Percentiles rank a stretch among this genome's conserved stretches.
Conservation (phyloP, 2,329 filamentous ascomycete species). For the Alternaria triticimaculans region DNA sequence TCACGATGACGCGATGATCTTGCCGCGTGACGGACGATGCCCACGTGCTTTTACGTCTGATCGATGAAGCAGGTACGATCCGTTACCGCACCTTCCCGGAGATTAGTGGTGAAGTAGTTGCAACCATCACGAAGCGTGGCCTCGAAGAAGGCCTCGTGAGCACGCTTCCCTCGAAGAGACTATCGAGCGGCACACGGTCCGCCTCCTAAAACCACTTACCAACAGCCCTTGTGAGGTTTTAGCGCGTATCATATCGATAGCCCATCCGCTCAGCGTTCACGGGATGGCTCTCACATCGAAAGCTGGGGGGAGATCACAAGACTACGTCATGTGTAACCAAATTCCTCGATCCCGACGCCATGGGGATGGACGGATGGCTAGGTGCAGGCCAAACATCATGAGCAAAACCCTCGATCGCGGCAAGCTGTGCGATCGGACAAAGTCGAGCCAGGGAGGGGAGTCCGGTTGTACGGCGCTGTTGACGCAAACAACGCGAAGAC, state of each 20-base stretch:
- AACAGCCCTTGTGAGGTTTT: background rate
- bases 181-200: constrained; percentile 4
- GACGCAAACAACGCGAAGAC: background rate
- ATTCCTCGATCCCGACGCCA: background rate
- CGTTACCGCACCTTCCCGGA: background rate
- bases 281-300: background rate
- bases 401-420: constrained; percentile 1
- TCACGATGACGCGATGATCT: background rate
- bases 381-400: constrained; percentile 2
- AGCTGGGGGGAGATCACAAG: background rate
- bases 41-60: background rate
- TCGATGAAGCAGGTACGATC: background rate
- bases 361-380: background rate
- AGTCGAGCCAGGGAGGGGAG: background rate
- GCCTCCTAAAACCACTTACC: background rate
- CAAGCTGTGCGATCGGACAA: constrained; percentile 5
- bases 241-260: constrained; percentile 4
- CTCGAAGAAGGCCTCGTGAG: background rate
- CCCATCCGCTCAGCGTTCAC: background rate
- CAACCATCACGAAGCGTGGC: background rate
- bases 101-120: background rate
- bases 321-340: constrained; percentile 5
- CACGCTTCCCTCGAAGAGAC: background rate
- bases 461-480: background rate
- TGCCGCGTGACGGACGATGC: background rate